These are phyloP conservation scores for Cicer arietinum DNA, from an alignment of 306 rosid species.

Conservation along the genomic window DNA sequence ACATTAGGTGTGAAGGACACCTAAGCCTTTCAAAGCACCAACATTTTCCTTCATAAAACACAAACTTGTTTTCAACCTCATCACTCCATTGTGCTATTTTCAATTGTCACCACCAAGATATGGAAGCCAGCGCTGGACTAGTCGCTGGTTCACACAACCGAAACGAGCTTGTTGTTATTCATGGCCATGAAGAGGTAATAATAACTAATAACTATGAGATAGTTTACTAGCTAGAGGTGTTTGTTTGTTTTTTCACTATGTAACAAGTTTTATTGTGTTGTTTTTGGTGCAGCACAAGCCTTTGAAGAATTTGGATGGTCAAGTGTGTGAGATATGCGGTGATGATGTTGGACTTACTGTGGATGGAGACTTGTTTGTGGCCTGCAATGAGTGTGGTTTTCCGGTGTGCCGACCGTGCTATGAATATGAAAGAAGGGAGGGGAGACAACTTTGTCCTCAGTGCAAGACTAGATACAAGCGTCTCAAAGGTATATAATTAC, in stretches of 20 bases:
- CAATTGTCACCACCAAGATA: conserved; percentile 40
- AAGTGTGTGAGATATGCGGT: conserved; percentile 95
- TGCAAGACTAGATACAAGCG: conserved; percentile 94
- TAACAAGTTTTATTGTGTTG: neutral
- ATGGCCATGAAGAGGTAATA: conserved; percentile 53
- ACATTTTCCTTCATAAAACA: conserved; percentile 45
- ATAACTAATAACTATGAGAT: neutral
- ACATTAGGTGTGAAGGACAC: conserved; percentile 56
- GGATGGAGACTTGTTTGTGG: conserved; percentile 93
- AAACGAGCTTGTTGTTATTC: conserved; percentile 52
- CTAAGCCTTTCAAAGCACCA: conserved; percentile 28
- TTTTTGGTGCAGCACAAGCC: conserved; percentile 76
- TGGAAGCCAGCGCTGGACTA: conserved; percentile 56
- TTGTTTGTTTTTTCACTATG: neutral
- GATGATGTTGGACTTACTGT: conserved; percentile 89
- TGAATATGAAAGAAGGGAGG: conserved; percentile 94
- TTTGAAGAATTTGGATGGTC: conserved; percentile 94
- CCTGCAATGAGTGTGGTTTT: conserved; percentile 97
- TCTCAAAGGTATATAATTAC: conserved; percentile 65
- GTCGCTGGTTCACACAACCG: conserved; percentile 52
- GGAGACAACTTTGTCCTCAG: conserved; percentile 90
- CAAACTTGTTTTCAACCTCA: conserved; percentile 47
- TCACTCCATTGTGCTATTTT: conserved; percentile 53
- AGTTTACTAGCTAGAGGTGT: neutral
- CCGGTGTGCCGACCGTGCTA: conserved; percentile 95